Evolutionary conservation across 2,329 filamentous ascomycete species (phyloP).

Genomic region (Cytospora chrysosperma): DNA sequence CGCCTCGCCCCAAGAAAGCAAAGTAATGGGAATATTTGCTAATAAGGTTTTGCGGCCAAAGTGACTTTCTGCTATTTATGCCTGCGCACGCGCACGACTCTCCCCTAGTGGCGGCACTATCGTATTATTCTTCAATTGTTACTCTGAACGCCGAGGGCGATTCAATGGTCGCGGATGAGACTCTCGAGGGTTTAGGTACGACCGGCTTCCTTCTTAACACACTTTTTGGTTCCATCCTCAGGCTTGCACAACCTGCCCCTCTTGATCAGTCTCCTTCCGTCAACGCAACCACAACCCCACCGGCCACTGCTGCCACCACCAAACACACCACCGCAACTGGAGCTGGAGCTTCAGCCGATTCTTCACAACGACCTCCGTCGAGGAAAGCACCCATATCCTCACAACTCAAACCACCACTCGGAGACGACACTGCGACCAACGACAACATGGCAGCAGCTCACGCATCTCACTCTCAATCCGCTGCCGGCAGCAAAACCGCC

Average conservation of each 20-base stretch:
- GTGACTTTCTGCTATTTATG: conserved; percentile 93
- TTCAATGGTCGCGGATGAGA: conserved; percentile 86
- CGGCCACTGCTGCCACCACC: neutral
- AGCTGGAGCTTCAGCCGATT: conserved; percentile 16
- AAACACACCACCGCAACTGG: neutral
- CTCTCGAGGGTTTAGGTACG: conserved; percentile 92
- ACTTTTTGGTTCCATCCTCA: conserved; percentile 74
- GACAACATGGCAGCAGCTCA: conserved; percentile 10
- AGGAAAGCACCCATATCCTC: conserved; percentile 22
- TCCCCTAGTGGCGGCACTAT: conserved; percentile 77
- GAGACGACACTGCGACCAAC: neutral
- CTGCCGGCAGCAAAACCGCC: conserved; percentile 10
- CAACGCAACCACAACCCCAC: conserved; percentile 11
- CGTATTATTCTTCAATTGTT: conserved; percentile 87
- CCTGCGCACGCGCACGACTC: conserved; percentile 57
- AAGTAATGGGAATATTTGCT: neutral
- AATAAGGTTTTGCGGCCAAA: conserved; percentile 36
- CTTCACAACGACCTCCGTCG: conserved; percentile 20
- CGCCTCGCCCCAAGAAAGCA: neutral
- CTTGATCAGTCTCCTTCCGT: conserved; percentile 22
- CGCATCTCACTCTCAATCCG: conserved; percentile 5
- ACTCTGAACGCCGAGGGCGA: conserved; percentile 93
- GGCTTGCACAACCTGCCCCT: conserved; percentile 51
- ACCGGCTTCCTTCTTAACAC: conserved; percentile 66
- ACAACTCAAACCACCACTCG: conserved; percentile 14